phyloP scores from a whole-genome alignment of 495 filamentous ascomycete genomes.

The Penicillium atrosanguineum region DNA sequence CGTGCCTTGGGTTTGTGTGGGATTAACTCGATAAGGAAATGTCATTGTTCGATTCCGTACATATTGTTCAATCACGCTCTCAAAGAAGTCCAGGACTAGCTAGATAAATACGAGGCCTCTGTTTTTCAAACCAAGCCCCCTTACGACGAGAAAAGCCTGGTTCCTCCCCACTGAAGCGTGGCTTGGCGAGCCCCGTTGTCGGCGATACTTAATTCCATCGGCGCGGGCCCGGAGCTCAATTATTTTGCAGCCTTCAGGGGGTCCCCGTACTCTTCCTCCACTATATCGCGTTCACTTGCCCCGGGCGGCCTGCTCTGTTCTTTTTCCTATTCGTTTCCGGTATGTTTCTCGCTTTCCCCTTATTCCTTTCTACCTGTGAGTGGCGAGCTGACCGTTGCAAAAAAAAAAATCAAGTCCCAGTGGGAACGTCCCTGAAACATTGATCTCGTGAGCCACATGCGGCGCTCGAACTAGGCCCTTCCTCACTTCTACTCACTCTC shows the following conservation, averaged over 20 bases:
- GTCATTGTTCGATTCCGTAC: background rate
- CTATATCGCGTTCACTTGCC: conserved; percentile 13
- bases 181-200: conserved; percentile 28
- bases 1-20: background rate
- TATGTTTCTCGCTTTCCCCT: background rate
- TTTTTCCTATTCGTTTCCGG: conserved; percentile 1
- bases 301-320: conserved; percentile 4
- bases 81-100: background rate
- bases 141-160: background rate
- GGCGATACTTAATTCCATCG: conserved; percentile 35
- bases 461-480: conserved; percentile 20
- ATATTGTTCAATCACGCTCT: background rate
- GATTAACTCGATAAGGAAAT: background rate
- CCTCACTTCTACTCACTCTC: background rate
- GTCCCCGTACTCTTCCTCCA: conserved; percentile 17
- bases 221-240: conserved; percentile 19
- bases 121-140: background rate
- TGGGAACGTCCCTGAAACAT: conserved; percentile 15
- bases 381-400: conserved; percentile 1
- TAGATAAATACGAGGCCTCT: background rate
- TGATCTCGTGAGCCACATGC: conserved; percentile 23
- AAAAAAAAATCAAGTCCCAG: conserved; percentile 14
- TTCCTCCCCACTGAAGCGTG: conserved; percentile 5
- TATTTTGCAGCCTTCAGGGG: conserved; percentile 34
- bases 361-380: background rate